phyloP scores from a whole-genome alignment of 768 basidiomycete species.

The Mycena indigotica region DNA sequence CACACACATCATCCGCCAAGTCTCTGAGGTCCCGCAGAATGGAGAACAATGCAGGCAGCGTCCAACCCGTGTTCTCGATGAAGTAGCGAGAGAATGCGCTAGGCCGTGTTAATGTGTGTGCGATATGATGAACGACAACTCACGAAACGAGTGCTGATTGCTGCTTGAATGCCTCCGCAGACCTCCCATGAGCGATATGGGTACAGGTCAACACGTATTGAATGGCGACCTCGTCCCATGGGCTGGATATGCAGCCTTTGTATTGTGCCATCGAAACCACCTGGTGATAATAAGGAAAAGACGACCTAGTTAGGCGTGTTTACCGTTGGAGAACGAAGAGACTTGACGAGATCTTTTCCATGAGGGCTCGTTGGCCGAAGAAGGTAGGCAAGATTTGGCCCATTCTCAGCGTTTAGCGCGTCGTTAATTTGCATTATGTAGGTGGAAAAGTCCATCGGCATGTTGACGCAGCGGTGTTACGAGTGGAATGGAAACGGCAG shows the following conservation, averaged over 20 bases:
- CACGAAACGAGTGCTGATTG: slow-evolving; percentile 76
- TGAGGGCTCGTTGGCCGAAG: slow-evolving; percentile 77
- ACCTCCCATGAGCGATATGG: slow-evolving; percentile 66
- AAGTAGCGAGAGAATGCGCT: slow-evolving; percentile 82
- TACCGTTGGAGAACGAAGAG: slow-evolving; percentile 62
- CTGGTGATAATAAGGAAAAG: slow-evolving; percentile 4
- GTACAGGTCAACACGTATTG: slow-evolving; percentile 79
- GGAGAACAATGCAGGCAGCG: slow-evolving; percentile 79
- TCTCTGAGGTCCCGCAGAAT: slow-evolving; percentile 81
- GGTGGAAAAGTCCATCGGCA: slow-evolving; percentile 47
- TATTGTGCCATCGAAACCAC: slow-evolving; percentile 44
- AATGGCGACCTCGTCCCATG: slow-evolving; percentile 87
- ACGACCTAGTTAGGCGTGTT: slow-evolving; percentile 9
- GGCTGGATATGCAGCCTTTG: slow-evolving; percentile 64
- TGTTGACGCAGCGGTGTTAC: too few relatives aligned
- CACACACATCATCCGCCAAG: slow-evolving; percentile 77
- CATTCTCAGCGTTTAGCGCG: slow-evolving; percentile 62
- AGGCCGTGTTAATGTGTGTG: slow-evolving; percentile 1
- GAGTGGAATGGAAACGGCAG: too few relatives aligned
- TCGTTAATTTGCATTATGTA: slow-evolving; percentile 64
- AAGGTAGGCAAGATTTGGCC: slow-evolving; percentile 71
- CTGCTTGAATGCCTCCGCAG: slow-evolving; percentile 78
- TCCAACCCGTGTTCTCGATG: slow-evolving; percentile 83
- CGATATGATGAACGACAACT: slow-evolving; percentile 35
- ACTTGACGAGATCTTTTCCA: slow-evolving; percentile 74